phyloP scores from a whole-genome alignment of 75 land plant species.

The Cunninghamia lanceolata region DNA sequence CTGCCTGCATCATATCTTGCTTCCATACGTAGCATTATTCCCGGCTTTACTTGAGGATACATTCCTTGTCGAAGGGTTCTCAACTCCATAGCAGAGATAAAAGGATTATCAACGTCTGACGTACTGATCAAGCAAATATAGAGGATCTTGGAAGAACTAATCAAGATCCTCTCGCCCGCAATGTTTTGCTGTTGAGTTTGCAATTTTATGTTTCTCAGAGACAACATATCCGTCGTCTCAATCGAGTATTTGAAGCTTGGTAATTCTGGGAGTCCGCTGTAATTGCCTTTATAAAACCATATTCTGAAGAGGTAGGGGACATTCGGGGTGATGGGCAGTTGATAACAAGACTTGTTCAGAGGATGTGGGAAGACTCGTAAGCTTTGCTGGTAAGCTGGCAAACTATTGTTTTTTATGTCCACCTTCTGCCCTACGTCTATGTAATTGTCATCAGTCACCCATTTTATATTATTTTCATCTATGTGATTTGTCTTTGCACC shows the following conservation, averaged over 20 bases:
- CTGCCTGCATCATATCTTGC: neutral
- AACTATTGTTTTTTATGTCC: neutral
- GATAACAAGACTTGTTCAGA: neutral
- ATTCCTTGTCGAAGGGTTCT: constrained; percentile 2
- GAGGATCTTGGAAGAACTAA: neutral
- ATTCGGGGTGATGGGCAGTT: neutral
- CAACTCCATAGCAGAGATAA: neutral
- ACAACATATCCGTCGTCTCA: neutral
- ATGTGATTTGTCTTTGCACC: neutral
- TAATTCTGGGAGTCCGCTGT: neutral
- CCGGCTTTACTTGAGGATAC: neutral
- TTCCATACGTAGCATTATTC: neutral
- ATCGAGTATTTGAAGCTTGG: neutral
- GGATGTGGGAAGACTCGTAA: neutral
- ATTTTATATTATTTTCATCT: neutral
- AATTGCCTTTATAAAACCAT: neutral
- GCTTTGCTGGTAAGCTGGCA: neutral
- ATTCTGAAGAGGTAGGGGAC: neutral
- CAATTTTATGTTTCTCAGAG: neutral
- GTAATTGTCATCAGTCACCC: constrained; percentile 5
- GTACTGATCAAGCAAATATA: neutral
- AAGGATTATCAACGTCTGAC: neutral
- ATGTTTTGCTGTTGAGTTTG: neutral
- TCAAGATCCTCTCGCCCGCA: neutral
- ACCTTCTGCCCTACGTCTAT: neutral